These are phyloP conservation scores for Hygrophila difformis DNA, from an alignment of 257 asterid genomes.

Conservation along the genomic window DNA sequence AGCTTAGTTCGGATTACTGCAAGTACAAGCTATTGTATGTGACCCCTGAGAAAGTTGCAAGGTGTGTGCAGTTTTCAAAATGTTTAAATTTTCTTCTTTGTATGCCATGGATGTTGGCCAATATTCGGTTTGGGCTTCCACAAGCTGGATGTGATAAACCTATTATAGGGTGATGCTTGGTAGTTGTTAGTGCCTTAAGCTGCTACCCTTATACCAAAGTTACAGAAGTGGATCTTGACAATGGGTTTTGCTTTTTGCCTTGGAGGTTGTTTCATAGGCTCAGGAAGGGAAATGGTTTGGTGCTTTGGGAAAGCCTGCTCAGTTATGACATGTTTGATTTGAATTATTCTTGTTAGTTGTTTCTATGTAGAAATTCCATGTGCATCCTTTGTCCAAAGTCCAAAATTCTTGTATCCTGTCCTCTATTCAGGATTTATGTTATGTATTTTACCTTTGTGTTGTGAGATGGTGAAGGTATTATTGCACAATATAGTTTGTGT, in stretches of 20 bases:
- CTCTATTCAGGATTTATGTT: too few relatives aligned
- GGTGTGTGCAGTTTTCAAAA: slow-evolving; percentile 37
- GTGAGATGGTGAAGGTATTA: too few relatives aligned
- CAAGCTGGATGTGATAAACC: slow-evolving; percentile 5
- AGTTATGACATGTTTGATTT: slow-evolving; percentile 9
- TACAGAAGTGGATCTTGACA: slow-evolving; percentile 7
- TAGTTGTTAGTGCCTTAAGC: slow-evolving; percentile 10
- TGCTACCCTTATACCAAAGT: slow-evolving; percentile 7
- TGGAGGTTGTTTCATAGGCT: slow-evolving; percentile 3
- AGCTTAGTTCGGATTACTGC: slow-evolving; percentile 64
- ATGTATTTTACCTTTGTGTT: too few relatives aligned
- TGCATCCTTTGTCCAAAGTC: background rate
- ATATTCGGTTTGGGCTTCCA: slow-evolving; percentile 9
- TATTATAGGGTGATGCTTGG: too few relatives aligned
- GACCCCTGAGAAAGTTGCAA: slow-evolving; percentile 98
- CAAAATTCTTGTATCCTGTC: background rate
- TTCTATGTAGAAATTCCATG: background rate
- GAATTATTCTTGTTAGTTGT: slow-evolving; percentile 8
- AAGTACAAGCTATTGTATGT: slow-evolving; percentile 83
- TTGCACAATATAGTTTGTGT: too few relatives aligned
- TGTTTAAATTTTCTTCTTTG: slow-evolving; percentile 5
- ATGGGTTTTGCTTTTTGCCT: slow-evolving; percentile 6
- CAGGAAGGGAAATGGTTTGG: background rate
- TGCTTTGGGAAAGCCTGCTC: background rate
- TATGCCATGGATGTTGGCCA: slow-evolving; percentile 9